Conservation (phyloP, 805 yeast species). For the Nakazawaea populi region DNA sequence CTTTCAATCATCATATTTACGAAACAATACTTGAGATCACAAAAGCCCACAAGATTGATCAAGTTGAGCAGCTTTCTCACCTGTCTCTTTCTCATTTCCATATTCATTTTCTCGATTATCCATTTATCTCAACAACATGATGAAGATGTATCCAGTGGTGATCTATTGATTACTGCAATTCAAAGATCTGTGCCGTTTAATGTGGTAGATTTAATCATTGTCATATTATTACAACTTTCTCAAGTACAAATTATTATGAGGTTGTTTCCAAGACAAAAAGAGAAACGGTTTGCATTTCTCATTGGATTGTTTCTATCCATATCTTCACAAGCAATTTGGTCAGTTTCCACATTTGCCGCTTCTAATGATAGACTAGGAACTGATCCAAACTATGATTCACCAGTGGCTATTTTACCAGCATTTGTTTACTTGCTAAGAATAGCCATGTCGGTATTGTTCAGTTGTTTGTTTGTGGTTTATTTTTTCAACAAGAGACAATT, state of each 20-base stretch:
- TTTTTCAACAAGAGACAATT: constrained; percentile 45
- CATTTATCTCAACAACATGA: constrained; percentile 42
- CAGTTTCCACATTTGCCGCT: constrained; percentile 45
- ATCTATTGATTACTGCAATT: constrained; percentile 36
- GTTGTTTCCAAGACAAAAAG: constrained; percentile 59
- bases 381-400: constrained; percentile 28
- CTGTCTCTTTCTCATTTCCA: constrained; percentile 33
- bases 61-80: constrained; percentile 35
- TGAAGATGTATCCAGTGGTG: constrained; percentile 36
- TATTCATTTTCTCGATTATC: constrained; percentile 44
- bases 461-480: constrained; percentile 55
- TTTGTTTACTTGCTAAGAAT: constrained; percentile 70
- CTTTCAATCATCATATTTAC: constrained; percentile 60
- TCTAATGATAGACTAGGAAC: constrained; percentile 14
- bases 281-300: constrained; percentile 55
- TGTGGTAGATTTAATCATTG: constrained; percentile 52
- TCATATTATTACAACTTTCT: constrained; percentile 52
- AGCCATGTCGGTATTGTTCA: constrained; percentile 62
- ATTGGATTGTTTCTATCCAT: constrained; percentile 50
- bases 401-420: constrained; percentile 59
- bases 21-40: constrained; percentile 43
- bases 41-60: constrained; percentile 50
- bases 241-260: constrained; percentile 71
- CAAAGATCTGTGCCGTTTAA: constrained; percentile 40
- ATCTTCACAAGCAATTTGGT: constrained; percentile 65